Percentiles rank a stretch among this genome's conserved stretches.
phyloP scores from a whole-genome alignment of 176 grass and related monocot species.

The Avena insularis region DNA sequence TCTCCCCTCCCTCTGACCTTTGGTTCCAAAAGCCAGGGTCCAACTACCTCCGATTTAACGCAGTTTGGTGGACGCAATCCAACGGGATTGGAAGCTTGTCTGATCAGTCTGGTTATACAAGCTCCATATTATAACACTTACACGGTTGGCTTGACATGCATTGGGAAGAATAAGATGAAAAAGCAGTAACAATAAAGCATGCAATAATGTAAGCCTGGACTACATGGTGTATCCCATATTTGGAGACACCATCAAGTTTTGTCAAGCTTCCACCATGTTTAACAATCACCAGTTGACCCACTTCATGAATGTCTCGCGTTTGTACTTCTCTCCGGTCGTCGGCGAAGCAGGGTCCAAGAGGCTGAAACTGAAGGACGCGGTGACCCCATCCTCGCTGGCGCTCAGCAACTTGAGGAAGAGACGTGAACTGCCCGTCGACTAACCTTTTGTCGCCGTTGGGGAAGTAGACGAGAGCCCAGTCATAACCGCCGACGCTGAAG shows the following conservation, averaged over 20 bases:
- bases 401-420: background rate
- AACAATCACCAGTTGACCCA: background rate
- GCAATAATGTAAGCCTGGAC: too few relatives aligned
- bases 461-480: background rate
- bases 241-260: too few relatives aligned
- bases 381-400: background rate
- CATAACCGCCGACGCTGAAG: background rate
- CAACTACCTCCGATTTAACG: constrained; percentile 59
- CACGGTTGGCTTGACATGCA: background rate
- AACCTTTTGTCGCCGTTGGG: background rate
- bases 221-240: too few relatives aligned
- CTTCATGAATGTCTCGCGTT: background rate
- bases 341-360: background rate
- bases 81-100: background rate
- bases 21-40: constrained; percentile 31
- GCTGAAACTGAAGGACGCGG: background rate
- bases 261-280: too few relatives aligned
- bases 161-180: background rate
- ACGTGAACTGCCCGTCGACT: background rate
- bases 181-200: background rate
- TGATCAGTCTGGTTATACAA: background rate
- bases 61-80: constrained; percentile 31
- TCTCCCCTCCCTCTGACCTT: constrained; percentile 38
- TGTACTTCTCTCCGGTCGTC: background rate
- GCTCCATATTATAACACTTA: background rate